Evolutionary conservation across 305 asterid species (phyloP), one percentile per base, ranked within the genome.

Genomic region (Fraxinus dipetala): DNA sequence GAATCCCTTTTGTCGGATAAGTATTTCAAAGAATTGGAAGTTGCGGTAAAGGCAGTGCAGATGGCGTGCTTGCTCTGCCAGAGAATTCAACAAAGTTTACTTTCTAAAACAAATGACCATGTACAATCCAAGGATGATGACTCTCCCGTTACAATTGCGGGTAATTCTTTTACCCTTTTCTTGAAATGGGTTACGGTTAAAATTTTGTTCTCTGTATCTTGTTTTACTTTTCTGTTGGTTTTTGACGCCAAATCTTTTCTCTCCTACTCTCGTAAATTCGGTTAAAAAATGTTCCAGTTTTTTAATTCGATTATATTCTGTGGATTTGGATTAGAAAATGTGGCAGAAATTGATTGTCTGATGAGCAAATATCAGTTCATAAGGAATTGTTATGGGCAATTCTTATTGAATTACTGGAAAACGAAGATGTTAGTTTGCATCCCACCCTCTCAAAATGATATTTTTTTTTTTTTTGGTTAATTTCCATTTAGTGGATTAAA

Each of bases 1-100:
- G 89, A 75, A 31, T 48, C 88, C 26, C 45, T 73, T 83, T 81
- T 83, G 18, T 6, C 80, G 59, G 87, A 70, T 1, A 80, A 79
- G 72, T 88, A 82, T 74, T 79, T 90, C 59, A 28, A 79, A 35
- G 97, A 94, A 74, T 24, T 93, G 86, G 91, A 91, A 79, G 85
- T 94, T 20, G 97, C 97, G 0, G 98, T 93, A 6, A 92, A 90
- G 87, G 98, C 95, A 14, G 97, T 94, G 34, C 98, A 94, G 77
- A 83, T 94, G 97, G 95, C 98, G 32, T 90, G 89, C 51, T 85
- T 89, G 88, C 89, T 93, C 31, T 94, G 97, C 79, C 88, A 88
- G 85, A 85, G 82, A 77, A 89, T 93, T 82, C 98, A 91, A 80
- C 78, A 89, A 34, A 83, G 75, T 30, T 79, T 94, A 86, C 73